These are phyloP conservation scores for Nowakowskiella sp. DNA, from an alignment of 192 early-diverging fungal genomes.

Conservation along the genomic window DNA sequence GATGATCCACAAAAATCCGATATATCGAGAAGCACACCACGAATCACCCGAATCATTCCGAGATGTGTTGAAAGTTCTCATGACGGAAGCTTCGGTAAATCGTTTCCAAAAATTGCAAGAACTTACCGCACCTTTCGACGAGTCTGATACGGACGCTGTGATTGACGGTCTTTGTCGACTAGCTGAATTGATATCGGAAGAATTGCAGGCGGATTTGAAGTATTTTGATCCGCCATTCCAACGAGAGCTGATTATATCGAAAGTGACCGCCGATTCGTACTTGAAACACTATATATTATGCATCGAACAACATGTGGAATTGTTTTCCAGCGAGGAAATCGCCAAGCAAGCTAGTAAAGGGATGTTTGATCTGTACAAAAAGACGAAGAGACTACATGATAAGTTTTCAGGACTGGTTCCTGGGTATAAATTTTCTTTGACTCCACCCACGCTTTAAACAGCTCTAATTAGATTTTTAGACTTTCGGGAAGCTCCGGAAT, in stretches of 20 bases:
- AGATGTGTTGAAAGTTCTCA: constrained; percentile 25
- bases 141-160: constrained; percentile 36
- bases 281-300: constrained; percentile 38
- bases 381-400: constrained; percentile 34
- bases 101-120: constrained; percentile 41
- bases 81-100: constrained; percentile 29
- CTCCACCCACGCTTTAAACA: no score
- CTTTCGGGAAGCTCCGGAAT: constrained; percentile 25
- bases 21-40: constrained; percentile 38
- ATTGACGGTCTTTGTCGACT: constrained; percentile 39
- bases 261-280: constrained; percentile 39
- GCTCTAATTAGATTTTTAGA: constrained; percentile 1
- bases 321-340: constrained; percentile 29
- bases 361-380: constrained; percentile 39
- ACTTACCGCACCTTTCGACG: constrained; percentile 39
- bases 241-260: constrained; percentile 42
- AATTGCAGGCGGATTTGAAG: constrained; percentile 45
- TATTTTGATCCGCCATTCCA: constrained; percentile 38
- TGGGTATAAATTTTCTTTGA: constrained; percentile 14
- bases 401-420: constrained; percentile 35
- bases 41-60: constrained; percentile 33
- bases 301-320: constrained; percentile 31
- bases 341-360: constrained; percentile 28
- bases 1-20: constrained; percentile 40
- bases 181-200: constrained; percentile 42